These are phyloP conservation scores for Pseudonectria buxi DNA, from an alignment of 2,329 filamentous ascomycete genomes.

Conservation along the genomic window DNA sequence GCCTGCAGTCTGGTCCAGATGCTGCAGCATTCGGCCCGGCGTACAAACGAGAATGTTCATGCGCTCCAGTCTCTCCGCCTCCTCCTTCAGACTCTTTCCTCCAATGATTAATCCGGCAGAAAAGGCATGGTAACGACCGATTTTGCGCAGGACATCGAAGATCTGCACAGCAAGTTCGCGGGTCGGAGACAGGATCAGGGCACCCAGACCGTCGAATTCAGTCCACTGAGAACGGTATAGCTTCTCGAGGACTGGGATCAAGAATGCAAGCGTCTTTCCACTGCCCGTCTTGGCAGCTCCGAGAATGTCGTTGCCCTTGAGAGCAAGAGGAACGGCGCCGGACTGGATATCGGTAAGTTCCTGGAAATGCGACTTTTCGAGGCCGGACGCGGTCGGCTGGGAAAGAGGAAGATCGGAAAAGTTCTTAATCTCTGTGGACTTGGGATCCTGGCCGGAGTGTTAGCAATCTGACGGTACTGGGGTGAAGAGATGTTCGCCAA, in stretches of 20 bases:
- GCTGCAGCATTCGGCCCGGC: constrained; percentile 89
- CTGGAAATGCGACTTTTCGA: constrained; percentile 83
- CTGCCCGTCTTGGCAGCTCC: constrained; percentile 94
- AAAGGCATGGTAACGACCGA: constrained; percentile 83
- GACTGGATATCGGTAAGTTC: constrained; percentile 87
- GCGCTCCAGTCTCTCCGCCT: constrained; percentile 73
- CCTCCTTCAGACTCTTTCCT: constrained; percentile 81
- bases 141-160: constrained; percentile 85
- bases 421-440: constrained; percentile 51
- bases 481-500: not conserved
- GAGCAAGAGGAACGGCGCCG: constrained; percentile 77
- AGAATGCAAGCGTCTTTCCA: constrained; percentile 90
- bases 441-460: constrained; percentile 46
- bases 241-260: constrained; percentile 87
- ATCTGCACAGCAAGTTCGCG: constrained; percentile 95
- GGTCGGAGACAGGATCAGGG: constrained; percentile 88
- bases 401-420: constrained; percentile 87
- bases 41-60: constrained; percentile 99
- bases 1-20: constrained; percentile 86
- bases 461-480: constrained; percentile 4
- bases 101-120: constrained; percentile 92
- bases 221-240: constrained; percentile 86
- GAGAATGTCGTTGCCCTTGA: constrained; percentile 82
- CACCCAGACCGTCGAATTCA: constrained; percentile 83
- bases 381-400: constrained; percentile 67